phyloP scores from a whole-genome alignment of 1,284 basidiomycete species.

The Coriolopsis trogii region DNA sequence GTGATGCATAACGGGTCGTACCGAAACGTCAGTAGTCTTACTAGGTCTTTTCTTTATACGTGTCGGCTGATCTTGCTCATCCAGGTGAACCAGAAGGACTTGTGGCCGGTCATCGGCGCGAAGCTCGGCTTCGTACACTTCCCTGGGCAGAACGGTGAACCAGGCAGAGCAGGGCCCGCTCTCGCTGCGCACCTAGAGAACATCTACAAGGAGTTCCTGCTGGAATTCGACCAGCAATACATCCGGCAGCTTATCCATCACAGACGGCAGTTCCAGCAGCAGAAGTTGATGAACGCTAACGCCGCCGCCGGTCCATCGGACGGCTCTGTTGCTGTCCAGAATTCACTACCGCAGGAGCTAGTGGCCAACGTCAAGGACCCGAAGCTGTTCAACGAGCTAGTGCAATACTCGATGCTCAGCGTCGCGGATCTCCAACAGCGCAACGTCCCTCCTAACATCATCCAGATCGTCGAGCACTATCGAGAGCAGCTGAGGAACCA shows the following conservation, averaged over 20 bases:
- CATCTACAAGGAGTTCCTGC: slow-evolving; percentile 62
- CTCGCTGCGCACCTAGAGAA: slow-evolving; percentile 60
- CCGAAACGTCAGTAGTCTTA: slow-evolving; percentile 48
- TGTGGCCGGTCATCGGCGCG: slow-evolving; percentile 68
- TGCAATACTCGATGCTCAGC: slow-evolving; percentile 46
- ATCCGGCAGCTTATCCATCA: slow-evolving; percentile 30
- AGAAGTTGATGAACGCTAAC: slow-evolving; percentile 1
- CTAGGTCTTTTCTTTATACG: not conserved
- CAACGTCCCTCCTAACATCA: slow-evolving; percentile 52
- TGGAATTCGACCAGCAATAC: slow-evolving; percentile 60
- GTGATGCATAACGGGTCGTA: slow-evolving; percentile 63
- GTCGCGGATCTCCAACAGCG: slow-evolving; percentile 54
- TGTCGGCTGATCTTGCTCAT: not conserved
- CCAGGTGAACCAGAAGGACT: slow-evolving; percentile 58
- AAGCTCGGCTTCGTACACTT: slow-evolving; percentile 65
- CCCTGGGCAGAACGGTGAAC: slow-evolving; percentile 55
- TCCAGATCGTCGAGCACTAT: slow-evolving; percentile 59
- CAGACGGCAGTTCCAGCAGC: slow-evolving; percentile 12
- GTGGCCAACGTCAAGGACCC: slow-evolving; percentile 27
- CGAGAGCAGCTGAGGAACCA: slow-evolving; percentile 49
- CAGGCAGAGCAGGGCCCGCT: slow-evolving; percentile 58
- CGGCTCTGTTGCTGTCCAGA: not conserved
- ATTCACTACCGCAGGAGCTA: slow-evolving; percentile 1
- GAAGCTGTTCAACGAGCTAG: slow-evolving; percentile 42
- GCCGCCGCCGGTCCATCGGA: not conserved